Conservation (phyloP, 108 stramenopile genomes). For the Epipyxis sp. region DNA sequence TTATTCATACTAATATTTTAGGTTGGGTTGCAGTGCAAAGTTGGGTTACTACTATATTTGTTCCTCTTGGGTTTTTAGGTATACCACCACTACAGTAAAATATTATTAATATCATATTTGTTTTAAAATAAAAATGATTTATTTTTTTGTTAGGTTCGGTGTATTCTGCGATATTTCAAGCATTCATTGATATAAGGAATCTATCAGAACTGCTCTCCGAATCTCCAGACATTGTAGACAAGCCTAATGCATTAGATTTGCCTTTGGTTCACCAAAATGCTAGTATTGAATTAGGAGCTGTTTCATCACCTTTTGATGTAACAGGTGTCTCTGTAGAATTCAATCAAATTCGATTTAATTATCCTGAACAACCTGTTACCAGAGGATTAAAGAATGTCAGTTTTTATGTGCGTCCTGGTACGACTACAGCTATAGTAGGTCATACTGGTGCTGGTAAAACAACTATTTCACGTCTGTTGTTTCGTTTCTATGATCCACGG, state of each 20-base stretch:
- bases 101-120: too few species aligned
- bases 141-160: too few species aligned
- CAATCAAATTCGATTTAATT: conserved; percentile 83
- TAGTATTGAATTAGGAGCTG: too few species aligned
- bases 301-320: conserved; percentile 35
- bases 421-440: conserved; percentile 87
- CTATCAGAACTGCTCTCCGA: conserved; percentile 8
- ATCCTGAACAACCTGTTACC: conserved; percentile 74
- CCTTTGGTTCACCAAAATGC: too few species aligned
- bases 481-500: conserved; percentile 72
- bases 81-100: too few species aligned
- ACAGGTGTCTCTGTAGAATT: conserved; percentile 84
- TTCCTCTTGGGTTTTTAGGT: conserved; percentile 82
- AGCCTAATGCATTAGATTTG: not conserved
- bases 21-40: conserved; percentile 61
- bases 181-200: conserved; percentile 22
- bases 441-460: conserved; percentile 84
- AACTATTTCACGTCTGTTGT: conserved; percentile 76
- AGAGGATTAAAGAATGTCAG: conserved; percentile 61
- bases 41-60: conserved; percentile 76
- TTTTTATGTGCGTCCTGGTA: conserved; percentile 69
- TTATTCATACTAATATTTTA: too few species aligned
- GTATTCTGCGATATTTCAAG: conserved; percentile 65
- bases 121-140: too few species aligned
- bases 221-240: not conserved